Evolutionary conservation across 164 flowering plant species (phyloP).

Genomic region (Paratinospora sagittata): DNA sequence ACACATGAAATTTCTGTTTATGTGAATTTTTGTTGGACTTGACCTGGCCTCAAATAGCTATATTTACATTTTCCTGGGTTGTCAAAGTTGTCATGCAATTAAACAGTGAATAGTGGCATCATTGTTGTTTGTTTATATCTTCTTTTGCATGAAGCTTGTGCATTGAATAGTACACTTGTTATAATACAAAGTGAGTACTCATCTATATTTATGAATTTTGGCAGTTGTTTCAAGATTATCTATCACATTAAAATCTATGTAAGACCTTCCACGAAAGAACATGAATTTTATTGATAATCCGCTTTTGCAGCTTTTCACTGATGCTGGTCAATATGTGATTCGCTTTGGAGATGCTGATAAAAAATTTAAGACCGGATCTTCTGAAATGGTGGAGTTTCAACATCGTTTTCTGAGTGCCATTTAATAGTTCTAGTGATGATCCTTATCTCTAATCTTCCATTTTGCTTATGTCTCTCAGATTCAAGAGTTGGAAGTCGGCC

Average conservation of each 20-base stretch:
- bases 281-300: background rate
- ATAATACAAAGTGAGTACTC: background rate
- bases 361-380: constrained; percentile 35
- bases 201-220: background rate
- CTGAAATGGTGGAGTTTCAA: constrained; percentile 32
- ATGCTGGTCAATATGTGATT: constrained; percentile 97
- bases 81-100: background rate
- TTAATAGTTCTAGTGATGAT: background rate
- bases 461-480: constrained; percentile 41
- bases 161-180: background rate
- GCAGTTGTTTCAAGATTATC: background rate
- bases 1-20: no score
- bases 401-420: constrained; percentile 2
- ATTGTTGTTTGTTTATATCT: background rate
- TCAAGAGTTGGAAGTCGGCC: constrained; percentile 60
- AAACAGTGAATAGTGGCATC: background rate
- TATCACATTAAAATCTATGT: background rate
- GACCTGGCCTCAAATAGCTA: no score
- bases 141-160: background rate
- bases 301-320: constrained; percentile 75
- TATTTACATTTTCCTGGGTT: no score
- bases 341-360: constrained; percentile 75
- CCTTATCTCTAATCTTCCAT: background rate
- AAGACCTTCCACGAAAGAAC: background rate
- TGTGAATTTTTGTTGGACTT: no score